Percentiles rank a stretch among this genome's conserved stretches.
Conservation (phyloP, 1,284 basidiomycete genomes). For the Sanguinoderma infundibulare region DNA sequence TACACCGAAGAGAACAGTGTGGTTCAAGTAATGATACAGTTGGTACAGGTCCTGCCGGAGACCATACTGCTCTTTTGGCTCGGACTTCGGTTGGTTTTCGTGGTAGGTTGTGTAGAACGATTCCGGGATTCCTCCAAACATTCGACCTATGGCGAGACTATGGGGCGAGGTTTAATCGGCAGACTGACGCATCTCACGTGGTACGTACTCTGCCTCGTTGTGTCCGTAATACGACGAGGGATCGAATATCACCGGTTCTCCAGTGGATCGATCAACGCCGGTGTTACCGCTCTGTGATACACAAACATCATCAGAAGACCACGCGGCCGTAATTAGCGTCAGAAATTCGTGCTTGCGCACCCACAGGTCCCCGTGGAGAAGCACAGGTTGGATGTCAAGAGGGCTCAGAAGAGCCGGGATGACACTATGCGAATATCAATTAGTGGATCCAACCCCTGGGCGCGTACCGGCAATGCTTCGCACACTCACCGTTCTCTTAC, state of each 20-base stretch:
- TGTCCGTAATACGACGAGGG: slow-evolving; percentile 86
- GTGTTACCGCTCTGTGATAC: slow-evolving; percentile 69
- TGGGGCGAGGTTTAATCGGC: slow-evolving; percentile 2
- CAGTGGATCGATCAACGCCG: slow-evolving; percentile 58
- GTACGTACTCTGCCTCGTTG: slow-evolving; percentile 81
- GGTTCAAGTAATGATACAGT: slow-evolving; percentile 89
- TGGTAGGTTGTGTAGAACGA: slow-evolving; percentile 82
- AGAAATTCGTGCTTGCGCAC: slow-evolving; percentile 43
- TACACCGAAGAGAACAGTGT: slow-evolving; percentile 76
- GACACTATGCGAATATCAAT: slow-evolving; percentile 50
- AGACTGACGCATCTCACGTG: neutral
- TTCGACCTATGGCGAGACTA: slow-evolving; percentile 81
- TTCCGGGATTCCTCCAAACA: slow-evolving; percentile 81
- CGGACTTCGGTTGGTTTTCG: slow-evolving; percentile 64
- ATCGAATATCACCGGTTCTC: slow-evolving; percentile 79
- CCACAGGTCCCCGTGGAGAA: slow-evolving; percentile 90
- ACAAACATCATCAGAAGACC: neutral
- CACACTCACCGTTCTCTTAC: slow-evolving; percentile 59
- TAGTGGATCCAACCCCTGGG: neutral
- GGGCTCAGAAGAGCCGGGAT: slow-evolving; percentile 75
- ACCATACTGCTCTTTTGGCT: slow-evolving; percentile 73
- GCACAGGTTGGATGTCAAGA: slow-evolving; percentile 69
- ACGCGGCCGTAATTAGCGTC: neutral
- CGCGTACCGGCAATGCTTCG: neutral
- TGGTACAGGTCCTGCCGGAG: slow-evolving; percentile 79